These are phyloP conservation scores for Paraconiothyrium sp. DNA, from an alignment of 2,329 filamentous ascomycete genomes.

Conservation along the genomic window DNA sequence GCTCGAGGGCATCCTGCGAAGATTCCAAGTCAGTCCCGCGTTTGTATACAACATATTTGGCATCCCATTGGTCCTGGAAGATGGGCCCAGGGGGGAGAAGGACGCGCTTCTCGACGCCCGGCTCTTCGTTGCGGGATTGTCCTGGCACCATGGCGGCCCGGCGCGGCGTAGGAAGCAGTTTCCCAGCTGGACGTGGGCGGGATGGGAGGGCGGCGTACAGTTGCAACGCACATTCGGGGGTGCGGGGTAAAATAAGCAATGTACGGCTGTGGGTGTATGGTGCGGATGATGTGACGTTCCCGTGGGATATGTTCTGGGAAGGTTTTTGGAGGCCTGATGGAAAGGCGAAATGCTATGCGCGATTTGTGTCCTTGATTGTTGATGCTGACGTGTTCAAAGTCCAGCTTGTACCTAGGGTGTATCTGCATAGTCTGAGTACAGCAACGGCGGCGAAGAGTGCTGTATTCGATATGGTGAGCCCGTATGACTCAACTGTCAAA, in stretches of 20 bases:
- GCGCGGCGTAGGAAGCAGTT: constrained; percentile 15
- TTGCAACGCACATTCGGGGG: constrained; percentile 16
- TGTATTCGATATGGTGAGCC: constrained; percentile 16
- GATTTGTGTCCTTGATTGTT: constrained; percentile 7
- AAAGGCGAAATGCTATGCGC: constrained; percentile 12
- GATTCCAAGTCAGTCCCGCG: constrained; percentile 15
- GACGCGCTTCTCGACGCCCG: constrained; percentile 11
- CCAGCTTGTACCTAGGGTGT: constrained; percentile 1
- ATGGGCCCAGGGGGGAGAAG: background rate
- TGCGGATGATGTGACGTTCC: background rate
- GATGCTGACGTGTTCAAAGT: constrained; percentile 10
- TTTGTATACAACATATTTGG: constrained; percentile 21
- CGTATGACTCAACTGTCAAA: constrained; percentile 10
- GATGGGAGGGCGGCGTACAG: constrained; percentile 18
- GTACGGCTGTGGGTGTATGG: constrained; percentile 16
- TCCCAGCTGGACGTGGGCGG: constrained; percentile 25
- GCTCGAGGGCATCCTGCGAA: constrained; percentile 17
- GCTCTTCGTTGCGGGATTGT: constrained; percentile 14
- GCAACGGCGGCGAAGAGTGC: background rate
- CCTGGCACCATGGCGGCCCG: constrained; percentile 10
- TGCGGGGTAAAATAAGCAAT: constrained; percentile 6
- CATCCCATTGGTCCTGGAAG: constrained; percentile 13
- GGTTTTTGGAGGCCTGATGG: constrained; percentile 11
- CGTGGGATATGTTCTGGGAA: constrained; percentile 10
- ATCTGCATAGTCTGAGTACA: background rate